These are phyloP conservation scores for Talaromyces liani DNA, from an alignment of 495 filamentous ascomycete species.

Conservation along the genomic window DNA sequence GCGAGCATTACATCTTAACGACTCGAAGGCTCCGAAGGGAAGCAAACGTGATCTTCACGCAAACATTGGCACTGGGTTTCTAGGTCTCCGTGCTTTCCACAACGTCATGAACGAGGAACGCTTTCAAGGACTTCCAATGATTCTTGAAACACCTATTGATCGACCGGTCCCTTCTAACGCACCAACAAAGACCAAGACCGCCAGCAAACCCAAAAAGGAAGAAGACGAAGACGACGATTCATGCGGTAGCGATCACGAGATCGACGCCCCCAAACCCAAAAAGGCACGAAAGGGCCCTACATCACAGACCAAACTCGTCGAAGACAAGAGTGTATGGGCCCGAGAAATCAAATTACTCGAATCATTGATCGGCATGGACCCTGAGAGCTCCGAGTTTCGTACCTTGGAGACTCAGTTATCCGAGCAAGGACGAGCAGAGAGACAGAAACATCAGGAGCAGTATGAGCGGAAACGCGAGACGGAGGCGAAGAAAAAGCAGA, in stretches of 20 bases:
- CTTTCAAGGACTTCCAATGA: slow-evolving; percentile 77
- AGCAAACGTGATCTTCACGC: slow-evolving; percentile 81
- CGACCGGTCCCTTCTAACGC: slow-evolving; percentile 43
- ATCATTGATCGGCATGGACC: slow-evolving; percentile 74
- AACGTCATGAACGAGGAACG: slow-evolving; percentile 77
- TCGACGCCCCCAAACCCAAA: slow-evolving; percentile 20
- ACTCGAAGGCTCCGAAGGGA: slow-evolving; percentile 77
- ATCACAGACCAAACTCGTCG: slow-evolving; percentile 26
- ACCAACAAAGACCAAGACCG: background rate
- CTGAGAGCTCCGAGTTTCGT: slow-evolving; percentile 60
- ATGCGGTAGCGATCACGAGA: slow-evolving; percentile 9
- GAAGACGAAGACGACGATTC: slow-evolving; percentile 17
- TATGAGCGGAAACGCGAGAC: slow-evolving; percentile 62
- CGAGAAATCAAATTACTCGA: slow-evolving; percentile 86
- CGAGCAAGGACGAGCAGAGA: slow-evolving; percentile 60
- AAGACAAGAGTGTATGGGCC: slow-evolving; percentile 74
- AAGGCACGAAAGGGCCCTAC: slow-evolving; percentile 15
- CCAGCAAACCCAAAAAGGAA: slow-evolving; percentile 6
- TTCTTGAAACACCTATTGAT: slow-evolving; percentile 91
- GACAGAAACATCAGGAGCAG: slow-evolving; percentile 67
- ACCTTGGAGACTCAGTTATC: slow-evolving; percentile 54
- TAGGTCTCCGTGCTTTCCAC: slow-evolving; percentile 84
- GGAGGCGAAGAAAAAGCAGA: slow-evolving; percentile 46
- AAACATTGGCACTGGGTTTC: slow-evolving; percentile 89
- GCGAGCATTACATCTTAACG: slow-evolving; percentile 83